Percentiles rank a stretch among this genome's conserved stretches.
phyloP scores from a whole-genome alignment of 108 stramenopile species.

The Stephanodiscus minutulus region DNA sequence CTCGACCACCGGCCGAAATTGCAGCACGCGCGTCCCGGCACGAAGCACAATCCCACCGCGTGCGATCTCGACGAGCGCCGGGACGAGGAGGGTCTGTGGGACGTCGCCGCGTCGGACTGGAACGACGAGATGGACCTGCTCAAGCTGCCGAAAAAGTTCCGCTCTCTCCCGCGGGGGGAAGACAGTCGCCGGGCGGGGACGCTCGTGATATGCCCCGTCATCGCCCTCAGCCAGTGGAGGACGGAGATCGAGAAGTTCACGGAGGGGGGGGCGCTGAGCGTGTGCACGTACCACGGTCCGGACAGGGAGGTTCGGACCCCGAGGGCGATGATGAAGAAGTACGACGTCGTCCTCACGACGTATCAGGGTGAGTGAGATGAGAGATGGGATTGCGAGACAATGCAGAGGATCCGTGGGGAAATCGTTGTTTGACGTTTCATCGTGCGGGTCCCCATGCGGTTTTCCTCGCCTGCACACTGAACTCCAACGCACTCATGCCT shows the following conservation, averaged over 20 bases:
- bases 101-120: constrained; percentile 58
- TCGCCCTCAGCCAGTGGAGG: constrained; percentile 96
- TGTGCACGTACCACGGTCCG: constrained; percentile 93
- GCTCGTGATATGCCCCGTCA: constrained; percentile 94
- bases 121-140: constrained; percentile 78
- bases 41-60: constrained; percentile 68
- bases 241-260: constrained; percentile 95
- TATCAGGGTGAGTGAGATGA: constrained; percentile 65
- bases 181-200: constrained; percentile 75
- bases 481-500: background rate
- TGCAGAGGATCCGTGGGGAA: too few species aligned
- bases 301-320: constrained; percentile 71
- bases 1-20: constrained; percentile 85
- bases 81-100: constrained; percentile 75
- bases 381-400: too few species aligned
- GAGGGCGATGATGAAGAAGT: constrained; percentile 72
- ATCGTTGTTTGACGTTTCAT: background rate
- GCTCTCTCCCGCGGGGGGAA: constrained; percentile 18
- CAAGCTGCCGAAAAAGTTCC: constrained; percentile 64
- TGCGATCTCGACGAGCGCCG: constrained; percentile 51
- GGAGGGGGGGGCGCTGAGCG: constrained; percentile 64
- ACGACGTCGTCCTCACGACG: constrained; percentile 96
- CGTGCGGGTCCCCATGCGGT: background rate
- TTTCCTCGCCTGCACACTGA: background rate
- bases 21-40: constrained; percentile 66